Conservation (phyloP, 371 early-diverging fungal species). For the Mycotypha africana region DNA sequence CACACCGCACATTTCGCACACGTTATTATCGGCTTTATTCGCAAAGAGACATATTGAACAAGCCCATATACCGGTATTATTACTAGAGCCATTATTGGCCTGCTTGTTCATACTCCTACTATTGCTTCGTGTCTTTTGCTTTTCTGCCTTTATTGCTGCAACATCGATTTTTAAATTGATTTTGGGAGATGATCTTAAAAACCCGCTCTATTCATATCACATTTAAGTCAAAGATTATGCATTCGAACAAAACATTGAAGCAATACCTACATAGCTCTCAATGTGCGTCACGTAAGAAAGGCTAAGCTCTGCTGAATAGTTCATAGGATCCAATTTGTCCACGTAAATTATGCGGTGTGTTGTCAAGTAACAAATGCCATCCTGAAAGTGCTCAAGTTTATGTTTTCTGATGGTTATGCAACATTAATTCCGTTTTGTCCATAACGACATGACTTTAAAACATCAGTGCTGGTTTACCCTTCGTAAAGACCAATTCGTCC, state of each 20-base stretch:
- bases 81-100: background rate
- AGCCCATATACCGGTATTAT: slow-evolving; percentile 47
- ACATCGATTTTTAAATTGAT: slow-evolving; percentile 44
- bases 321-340: slow-evolving; percentile 49
- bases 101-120: too few species aligned
- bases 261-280: slow-evolving; percentile 55
- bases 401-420: slow-evolving; percentile 22
- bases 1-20: slow-evolving; percentile 77
- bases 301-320: slow-evolving; percentile 53
- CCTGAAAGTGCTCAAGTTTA: slow-evolving; percentile 59
- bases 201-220: slow-evolving; percentile 59
- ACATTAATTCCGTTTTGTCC: background rate
- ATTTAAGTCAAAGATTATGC: too few species aligned
- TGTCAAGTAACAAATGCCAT: slow-evolving; percentile 75
- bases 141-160: background rate
- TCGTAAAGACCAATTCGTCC: slow-evolving; percentile 69
- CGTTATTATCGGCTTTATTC: slow-evolving; percentile 42
- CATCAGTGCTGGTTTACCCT: slow-evolving; percentile 55
- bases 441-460: too few species aligned
- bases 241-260: too few species aligned
- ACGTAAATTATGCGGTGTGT: slow-evolving; percentile 76
- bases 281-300: slow-evolving; percentile 44
- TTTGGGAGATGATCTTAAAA: slow-evolving; percentile 64
- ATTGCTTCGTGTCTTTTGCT: too few species aligned
- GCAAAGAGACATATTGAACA: slow-evolving; percentile 71